phyloP scores from a whole-genome alignment of 176 grass and related monocot genomes.

The Bromus sterilis region DNA sequence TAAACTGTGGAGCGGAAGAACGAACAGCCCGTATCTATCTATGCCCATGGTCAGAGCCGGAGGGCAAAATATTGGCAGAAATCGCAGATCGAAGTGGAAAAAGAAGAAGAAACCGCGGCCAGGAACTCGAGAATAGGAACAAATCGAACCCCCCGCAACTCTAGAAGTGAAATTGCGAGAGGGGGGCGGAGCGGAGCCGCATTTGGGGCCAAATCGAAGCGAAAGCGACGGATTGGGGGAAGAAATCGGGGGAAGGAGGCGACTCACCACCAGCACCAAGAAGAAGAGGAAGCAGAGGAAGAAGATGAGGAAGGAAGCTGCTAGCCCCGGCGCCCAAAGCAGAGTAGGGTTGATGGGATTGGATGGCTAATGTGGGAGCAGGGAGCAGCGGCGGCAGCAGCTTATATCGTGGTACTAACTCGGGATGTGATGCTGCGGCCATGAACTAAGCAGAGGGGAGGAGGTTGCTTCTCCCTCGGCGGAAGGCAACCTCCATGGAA shows the following conservation, averaged over 20 bases:
- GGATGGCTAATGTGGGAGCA: not conserved
- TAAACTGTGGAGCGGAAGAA: not conserved
- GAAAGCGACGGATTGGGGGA: not conserved
- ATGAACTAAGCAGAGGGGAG: not conserved
- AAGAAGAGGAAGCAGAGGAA: not conserved
- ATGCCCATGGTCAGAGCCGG: not conserved
- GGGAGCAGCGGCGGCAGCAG: not conserved
- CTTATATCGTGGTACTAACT: not conserved
- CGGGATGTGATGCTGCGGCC: not conserved
- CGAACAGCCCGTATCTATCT: too few species aligned
- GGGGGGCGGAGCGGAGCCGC: not conserved
- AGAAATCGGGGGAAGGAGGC: not conserved
- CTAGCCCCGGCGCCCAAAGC: not conserved
- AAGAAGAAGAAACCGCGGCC: not conserved
- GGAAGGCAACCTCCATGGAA: constrained; percentile 10
- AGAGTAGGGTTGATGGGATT: not conserved
- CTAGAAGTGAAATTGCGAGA: not conserved
- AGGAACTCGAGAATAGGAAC: not conserved
- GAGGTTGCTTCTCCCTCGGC: constrained; percentile 18
- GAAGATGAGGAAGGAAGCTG: not conserved
- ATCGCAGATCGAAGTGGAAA: not conserved
- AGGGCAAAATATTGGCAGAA: not conserved
- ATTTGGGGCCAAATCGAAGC: not conserved
- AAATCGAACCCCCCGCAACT: not conserved
- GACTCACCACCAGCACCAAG: not conserved